Conservation (phyloP, 208 protist species). For the Trypanosoma vivax region DNA sequence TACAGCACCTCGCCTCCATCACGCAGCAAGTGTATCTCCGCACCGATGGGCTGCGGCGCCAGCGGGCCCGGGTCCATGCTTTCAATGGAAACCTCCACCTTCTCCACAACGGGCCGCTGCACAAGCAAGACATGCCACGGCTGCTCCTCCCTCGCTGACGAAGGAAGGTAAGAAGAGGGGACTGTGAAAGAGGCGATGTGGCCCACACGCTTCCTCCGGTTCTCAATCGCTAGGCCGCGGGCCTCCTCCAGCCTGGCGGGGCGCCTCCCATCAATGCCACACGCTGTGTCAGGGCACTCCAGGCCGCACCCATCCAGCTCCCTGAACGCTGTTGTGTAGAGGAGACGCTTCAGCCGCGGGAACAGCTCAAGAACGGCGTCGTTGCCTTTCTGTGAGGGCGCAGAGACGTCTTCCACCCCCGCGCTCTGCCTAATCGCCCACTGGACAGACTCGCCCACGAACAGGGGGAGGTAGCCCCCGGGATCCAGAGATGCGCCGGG, state of each 20-base stretch:
- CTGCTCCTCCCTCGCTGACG: background rate
- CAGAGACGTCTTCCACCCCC: conserved; percentile 20
- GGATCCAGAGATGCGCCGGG: too few species aligned
- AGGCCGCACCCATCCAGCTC: conserved; percentile 1
- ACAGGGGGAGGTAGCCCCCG: background rate
- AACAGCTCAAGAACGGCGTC: conserved; percentile 13
- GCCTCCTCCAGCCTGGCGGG: background rate
- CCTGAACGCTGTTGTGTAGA: conserved; percentile 23
- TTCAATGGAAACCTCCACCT: conserved; percentile 33
- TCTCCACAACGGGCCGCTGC: conserved; percentile 36
- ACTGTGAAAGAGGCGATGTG: conserved; percentile 34
- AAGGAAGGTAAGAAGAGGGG: background rate
- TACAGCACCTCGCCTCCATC: conserved; percentile 66
- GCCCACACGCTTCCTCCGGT: conserved; percentile 45
- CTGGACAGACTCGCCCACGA: conserved; percentile 9
- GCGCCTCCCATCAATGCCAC: background rate
- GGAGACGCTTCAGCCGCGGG: conserved; percentile 16
- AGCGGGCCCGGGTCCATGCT: conserved; percentile 24
- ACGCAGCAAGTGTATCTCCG: conserved; percentile 55
- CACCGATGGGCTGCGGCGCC: conserved; percentile 39
- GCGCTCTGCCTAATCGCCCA: conserved; percentile 3
- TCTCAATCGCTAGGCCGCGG: conserved; percentile 6
- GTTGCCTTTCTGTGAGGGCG: conserved; percentile 24
- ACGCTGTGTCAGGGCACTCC: background rate
- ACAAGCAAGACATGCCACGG: conserved; percentile 40